Percentiles rank a stretch among this genome's conserved stretches.
Conservation (phyloP, 140 eudicot genomes). For the Eryngium alpinum region DNA sequence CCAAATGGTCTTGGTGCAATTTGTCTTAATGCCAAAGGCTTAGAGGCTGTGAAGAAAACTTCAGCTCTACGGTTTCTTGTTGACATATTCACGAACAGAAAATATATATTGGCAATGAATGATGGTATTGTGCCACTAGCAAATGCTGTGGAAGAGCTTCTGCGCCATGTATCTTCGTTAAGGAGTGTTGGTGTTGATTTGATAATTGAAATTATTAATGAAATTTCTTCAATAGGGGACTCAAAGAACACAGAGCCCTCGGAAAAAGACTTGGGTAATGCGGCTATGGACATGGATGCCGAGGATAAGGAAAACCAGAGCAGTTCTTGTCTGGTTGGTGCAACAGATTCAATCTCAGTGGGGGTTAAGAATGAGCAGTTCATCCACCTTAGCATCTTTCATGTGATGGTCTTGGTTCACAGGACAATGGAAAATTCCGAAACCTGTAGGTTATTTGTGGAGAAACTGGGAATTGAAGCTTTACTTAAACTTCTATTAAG, state of each 20-base stretch:
- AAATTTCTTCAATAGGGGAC: conserved; percentile 56
- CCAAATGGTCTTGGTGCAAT: conserved; percentile 95
- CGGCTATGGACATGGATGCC: conserved; percentile 68
- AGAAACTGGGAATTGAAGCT: conserved; percentile 78
- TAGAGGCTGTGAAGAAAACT: conserved; percentile 75
- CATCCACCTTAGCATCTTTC: conserved; percentile 72
- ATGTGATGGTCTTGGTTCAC: conserved; percentile 92
- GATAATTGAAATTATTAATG: conserved; percentile 65
- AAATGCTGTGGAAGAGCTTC: conserved; percentile 92
- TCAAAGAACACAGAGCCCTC: conserved; percentile 23
- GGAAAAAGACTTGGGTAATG: conserved; percentile 43
- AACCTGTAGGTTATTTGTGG: conserved; percentile 93
- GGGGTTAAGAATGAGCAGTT: conserved; percentile 68
- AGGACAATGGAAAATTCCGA: conserved; percentile 96
- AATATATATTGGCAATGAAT: conserved; percentile 71
- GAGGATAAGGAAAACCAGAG: conserved; percentile 62
- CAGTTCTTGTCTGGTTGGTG: conserved; percentile 27
- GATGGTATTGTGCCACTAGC: conserved; percentile 93
- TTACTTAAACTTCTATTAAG: conserved; percentile 71
- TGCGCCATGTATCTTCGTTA: conserved; percentile 82
- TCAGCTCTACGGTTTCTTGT: conserved; percentile 73
- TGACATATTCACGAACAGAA: conserved; percentile 63
- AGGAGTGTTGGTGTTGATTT: conserved; percentile 83
- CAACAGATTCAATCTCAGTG: conserved; percentile 38
- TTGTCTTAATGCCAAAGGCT: conserved; percentile 86